Evolutionary conservation across 495 filamentous ascomycete species (phyloP), one percentile per base, ranked within the genome.

Genomic region (Penicillium daleae): DNA sequence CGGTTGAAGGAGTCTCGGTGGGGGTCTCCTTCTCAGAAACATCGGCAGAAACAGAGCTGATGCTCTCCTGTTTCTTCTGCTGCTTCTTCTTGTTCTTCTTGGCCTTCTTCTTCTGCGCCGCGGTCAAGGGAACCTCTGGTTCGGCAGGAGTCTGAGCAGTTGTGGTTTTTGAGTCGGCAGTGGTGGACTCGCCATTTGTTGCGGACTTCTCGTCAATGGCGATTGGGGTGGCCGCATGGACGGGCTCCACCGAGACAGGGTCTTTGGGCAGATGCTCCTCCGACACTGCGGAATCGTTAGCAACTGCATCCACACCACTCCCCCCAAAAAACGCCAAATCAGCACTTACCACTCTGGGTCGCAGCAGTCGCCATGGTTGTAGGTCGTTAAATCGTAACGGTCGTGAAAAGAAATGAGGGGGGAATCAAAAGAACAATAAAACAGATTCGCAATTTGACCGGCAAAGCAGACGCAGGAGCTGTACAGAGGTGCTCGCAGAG

Each of bases 361-460:
- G 67, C 63, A 52, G 67, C 67, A 55, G 67, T 67, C 33, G 67
- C 67, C 67, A 70, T 70, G 52, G 29, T 62, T 46, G 42, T 57
- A 48, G 58, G 56, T 66, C 54, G 53, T 64, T 39, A 68, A 62
- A 31, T 66, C 65, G 68, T 68, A 62, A 68, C 57, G 58, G 60
- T 68, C 65, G 66, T 68, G 65, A 71, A 61, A 57, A 49, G 15
- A 61, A 37, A n/a, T n/a, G n/a, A 60, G 54, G 46, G 61, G 57
- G 60, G 26, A 50, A 59, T 17, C 29, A 32, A 22, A n/a, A 26
- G 33, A 42, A 31, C 24, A 56, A 31, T 48, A 27, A 39, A 40
- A 35, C 59, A 65, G 49, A 62, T 64, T 66, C 55, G 67, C 67
- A 67, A 70, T 62, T 70, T 70, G 67, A 62, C 67, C 67, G 67